A percentile compares a stretch with the other conserved stretches of the same genome.
Conservation (phyloP, 1,284 basidiomycete genomes). For the Anthracocystis setariae region DNA sequence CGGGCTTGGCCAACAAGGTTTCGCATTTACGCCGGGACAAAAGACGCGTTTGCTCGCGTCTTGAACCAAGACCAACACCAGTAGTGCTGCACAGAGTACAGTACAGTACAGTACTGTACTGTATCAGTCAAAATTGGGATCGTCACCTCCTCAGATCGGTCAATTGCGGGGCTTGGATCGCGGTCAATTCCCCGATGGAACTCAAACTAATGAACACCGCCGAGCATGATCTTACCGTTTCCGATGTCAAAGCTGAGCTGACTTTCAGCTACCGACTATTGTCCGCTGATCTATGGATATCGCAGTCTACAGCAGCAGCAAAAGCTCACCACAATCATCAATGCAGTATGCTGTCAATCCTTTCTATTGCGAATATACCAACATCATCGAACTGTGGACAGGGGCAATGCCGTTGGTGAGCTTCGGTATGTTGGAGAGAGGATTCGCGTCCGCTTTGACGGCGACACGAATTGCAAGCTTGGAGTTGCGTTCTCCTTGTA, state of each 20-base stretch:
- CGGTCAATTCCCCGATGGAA: conserved; percentile 3
- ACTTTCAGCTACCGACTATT: no score
- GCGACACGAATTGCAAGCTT: conserved; percentile 10
- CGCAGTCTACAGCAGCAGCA: no score
- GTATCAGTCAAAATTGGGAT: conserved; percentile 4
- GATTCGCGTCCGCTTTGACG: conserved; percentile 28
- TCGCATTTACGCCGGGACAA: background rate
- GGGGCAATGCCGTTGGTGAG: conserved; percentile 33
- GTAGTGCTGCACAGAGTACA: no score
- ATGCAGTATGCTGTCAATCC: no score
- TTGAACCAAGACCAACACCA: conserved; percentile 13
- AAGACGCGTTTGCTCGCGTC: conserved; percentile 15
- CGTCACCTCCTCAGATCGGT: conserved; percentile 25
- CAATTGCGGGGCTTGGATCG: conserved; percentile 14
- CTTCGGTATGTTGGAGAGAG: conserved; percentile 13
- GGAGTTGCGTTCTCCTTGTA: conserved; percentile 37
- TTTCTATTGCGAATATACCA: background rate
- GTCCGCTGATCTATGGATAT: no score
- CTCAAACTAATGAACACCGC: no score
- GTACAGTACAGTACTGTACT: no score
- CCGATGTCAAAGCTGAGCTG: no score
- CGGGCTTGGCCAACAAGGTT: background rate
- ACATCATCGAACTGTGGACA: conserved; percentile 26
- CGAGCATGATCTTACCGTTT: no score
- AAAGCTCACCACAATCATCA: no score